Base-by-base conservation (phyloP, 1,139 yeast species). In the Taiozyma onychis region DNA sequence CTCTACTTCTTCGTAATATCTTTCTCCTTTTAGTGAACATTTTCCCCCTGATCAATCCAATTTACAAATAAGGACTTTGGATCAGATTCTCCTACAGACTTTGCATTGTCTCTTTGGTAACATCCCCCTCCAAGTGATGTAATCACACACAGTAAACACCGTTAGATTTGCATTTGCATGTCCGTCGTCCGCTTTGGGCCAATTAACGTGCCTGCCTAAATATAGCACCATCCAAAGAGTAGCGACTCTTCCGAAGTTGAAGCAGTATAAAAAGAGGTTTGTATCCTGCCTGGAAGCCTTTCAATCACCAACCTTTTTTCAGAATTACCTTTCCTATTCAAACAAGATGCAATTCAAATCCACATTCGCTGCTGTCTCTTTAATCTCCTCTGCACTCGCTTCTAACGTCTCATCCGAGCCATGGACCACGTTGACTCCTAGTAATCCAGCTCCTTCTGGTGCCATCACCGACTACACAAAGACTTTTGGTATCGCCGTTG, bases 401-500 rank as follows among this genome's bases (percentile, higher is more conserved):
- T 16, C 18, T n/a, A 39, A 37, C 28, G 22, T 28, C 11, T 43
- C 46, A 13, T 34, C 43, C 13, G 46, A 47, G 18, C 35, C 48
- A 16, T 54, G 58, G 54, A 55, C 66, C 46, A 67, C 71, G 37
- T 56, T 68, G 54, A 66, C 70, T 24, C 71, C 71, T 55, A 53
- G 64, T 14, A 63, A 60, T 39, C 58, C 70, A 13, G 59, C 55
- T 54, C 56, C 60, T 39, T 49, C 66, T 43, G 67, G 63, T 56
- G 59, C 73, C 66, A 64, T 58, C 66, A 73, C 60, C 68, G 57
- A 66, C 54, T 66, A 68, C 51, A 52, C 67, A 50, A 64, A 74
- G 27, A 73, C 74, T 37, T 61, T 63, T 51, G 60, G 63, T 44
- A 69, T 73, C 60, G 86, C 84, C 56, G 80, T 84, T 55, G 71